Evolutionary conservation across 2,329 filamentous ascomycete genomes (phyloP), one percentile per base, ranked within the genome.

Genomic region (Coniochaeta pulveracea): DNA sequence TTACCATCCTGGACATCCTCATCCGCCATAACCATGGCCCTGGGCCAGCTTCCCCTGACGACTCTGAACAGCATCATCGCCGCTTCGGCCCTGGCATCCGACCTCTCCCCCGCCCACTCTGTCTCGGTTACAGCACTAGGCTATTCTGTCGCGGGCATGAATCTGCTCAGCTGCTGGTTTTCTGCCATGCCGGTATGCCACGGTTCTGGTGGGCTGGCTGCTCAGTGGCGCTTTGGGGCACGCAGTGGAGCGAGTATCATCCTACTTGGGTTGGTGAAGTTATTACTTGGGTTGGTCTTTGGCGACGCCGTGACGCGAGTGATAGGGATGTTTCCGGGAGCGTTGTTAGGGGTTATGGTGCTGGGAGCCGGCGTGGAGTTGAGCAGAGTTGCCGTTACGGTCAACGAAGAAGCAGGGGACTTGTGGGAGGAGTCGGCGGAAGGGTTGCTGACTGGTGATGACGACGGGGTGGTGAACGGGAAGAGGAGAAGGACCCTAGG

Each of bases 131-230:
- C 85, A 0, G 66, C 76, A 1, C 65, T 96, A 19, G 89, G 88
- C 2, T 53, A 88, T 38, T 93, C 85, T 35, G 84, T 96, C 4
- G 78, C 80, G 1, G 47, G 65, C 2, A 93, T 94, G 74, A 96
- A 96, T 51, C 61, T 95, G 4, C 54, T 81, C 1, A 81, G 82
- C 11, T 88, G 84, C 47, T 93, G 85, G 83, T 93, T 94, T 47
- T 88, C 88, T 30, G 82, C 81, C 5, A 96, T 95, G 91, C 91
- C 89, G 3, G 77, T 91, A 4, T 96, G 91, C 50, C 91, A 96
- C 51, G 89, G 89, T 5, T 85, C 85, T 1, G 89, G 89, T 3
- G 89, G 89, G 0, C 64, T 96, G 0, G 91, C 91, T 5, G 91
- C 82, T 0, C 89, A 96, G 52, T 85, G 85, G 53, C 76, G 85